These are phyloP conservation scores for Polytrichum commune DNA, from an alignment of 225 moss, liverwort and hornwort species.

Conservation along the genomic window DNA sequence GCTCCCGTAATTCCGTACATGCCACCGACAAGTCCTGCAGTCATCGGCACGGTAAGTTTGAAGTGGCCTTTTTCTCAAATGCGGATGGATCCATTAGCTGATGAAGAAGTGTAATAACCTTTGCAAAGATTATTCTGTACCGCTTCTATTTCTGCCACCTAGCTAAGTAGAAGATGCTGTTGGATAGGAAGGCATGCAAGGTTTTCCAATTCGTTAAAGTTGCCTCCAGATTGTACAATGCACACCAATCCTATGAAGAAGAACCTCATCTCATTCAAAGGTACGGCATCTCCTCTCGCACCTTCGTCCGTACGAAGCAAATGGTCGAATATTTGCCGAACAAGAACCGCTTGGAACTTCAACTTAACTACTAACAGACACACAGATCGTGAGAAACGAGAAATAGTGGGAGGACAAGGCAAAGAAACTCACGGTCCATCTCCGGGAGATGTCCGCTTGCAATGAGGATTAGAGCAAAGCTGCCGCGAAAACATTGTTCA, in stretches of 20 bases:
- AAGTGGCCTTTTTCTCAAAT: no score
- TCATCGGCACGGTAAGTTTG: conserved; percentile 6
- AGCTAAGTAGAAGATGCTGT: no score
- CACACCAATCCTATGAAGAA: no score
- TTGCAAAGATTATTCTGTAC: no score
- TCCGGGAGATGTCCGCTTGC: conserved; percentile 97
- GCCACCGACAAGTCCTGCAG: conserved; percentile 99
- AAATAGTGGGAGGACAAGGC: neutral
- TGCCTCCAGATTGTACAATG: no score
- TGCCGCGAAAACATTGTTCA: conserved; percentile 55
- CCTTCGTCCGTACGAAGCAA: neutral
- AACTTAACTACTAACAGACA: neutral
- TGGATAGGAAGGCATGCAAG: no score
- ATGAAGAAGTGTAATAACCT: no score
- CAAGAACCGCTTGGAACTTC: neutral
- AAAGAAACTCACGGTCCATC: conserved; percentile 93
- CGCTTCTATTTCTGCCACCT: no score
- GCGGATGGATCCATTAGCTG: no score
- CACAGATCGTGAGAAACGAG: conserved; percentile 4
- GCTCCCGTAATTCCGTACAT: conserved; percentile 94
- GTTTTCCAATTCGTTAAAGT: no score
- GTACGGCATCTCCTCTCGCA: neutral
- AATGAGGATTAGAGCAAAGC: conserved; percentile 99
- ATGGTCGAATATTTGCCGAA: neutral
- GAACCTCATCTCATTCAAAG: neutral